Base-by-base conservation (phyloP, 768 basidiomycete species). In the Obba rivulosa region DNA sequence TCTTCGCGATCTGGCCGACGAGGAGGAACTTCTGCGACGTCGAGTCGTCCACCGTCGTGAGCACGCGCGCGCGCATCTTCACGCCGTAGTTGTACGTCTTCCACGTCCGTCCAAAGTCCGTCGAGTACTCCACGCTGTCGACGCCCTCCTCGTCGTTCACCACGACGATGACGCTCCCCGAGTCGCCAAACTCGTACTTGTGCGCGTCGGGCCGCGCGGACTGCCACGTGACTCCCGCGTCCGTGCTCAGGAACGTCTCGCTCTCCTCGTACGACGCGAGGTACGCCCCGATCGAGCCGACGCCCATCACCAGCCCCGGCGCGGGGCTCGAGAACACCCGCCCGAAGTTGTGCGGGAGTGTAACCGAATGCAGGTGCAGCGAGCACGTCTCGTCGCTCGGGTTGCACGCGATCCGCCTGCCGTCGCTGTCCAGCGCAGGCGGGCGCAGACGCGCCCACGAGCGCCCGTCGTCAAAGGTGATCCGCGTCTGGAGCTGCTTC, bases 121-220 rank as follows among this genome's bases (percentile, higher is more conserved):
- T 77, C 7, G 89, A 91, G 62, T 95, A 98, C 36, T 70, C 71
- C 17, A 96, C 68, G 13, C 68, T 69, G 51, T 86, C 79, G 3
- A 83, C 84, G 20, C 68, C 61, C 34, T 87, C 83, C 59, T 98
- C 94, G 56, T 99, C 92, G 55, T 95, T 84, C 3, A 92, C 79
- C 21, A 84, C 71, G 10, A 98, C 79, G 25, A 88, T 61, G 24
- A 98, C 78, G 57, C 86, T 87, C 0, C 78, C 96, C 58, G 77
- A 76, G 59, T 96, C 96, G 4, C 96, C 96, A 63, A 98, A 94
- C 68, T 98, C 94, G 60, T 97, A 97, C 67, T 93, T 92, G 62
- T 91, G 85, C 0, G 95, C 88, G 20, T 85, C 82, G 45, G 66
- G 69, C 37, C 72, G 71, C 9, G 85, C 75, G 85, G 91, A 92